Evolutionary conservation across 331 rosid genomes (phyloP).

Genomic region (Arachis monticola): DNA sequence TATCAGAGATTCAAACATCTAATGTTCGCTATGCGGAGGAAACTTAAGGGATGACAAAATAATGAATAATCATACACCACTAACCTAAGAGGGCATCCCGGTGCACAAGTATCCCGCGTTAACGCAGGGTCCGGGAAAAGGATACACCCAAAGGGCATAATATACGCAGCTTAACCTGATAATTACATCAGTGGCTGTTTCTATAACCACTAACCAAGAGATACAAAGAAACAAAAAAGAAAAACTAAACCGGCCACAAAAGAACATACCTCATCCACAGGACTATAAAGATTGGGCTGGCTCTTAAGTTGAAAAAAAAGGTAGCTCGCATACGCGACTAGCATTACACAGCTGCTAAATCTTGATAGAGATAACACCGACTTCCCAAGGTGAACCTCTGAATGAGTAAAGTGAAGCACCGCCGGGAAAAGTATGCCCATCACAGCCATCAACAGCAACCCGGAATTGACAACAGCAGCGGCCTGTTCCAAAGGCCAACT

Average conservation of each 20-base stretch:
- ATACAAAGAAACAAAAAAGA: not conserved
- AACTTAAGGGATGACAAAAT: not conserved
- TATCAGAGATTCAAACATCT: conserved; percentile 7
- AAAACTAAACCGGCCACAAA: not conserved
- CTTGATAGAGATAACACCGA: conserved; percentile 91
- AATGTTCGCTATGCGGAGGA: not conserved
- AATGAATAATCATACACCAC: conserved; percentile 1
- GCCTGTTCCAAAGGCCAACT: conserved; percentile 77
- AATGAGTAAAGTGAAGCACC: conserved; percentile 84
- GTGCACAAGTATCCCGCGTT: conserved; percentile 55
- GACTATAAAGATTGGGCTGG: conserved; percentile 58
- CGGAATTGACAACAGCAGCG: conserved; percentile 83
- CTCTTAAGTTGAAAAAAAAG: conserved; percentile 83
- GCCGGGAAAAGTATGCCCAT: conserved; percentile 96
- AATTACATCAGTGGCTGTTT: no score
- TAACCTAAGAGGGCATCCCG: no score
- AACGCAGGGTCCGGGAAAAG: no score
- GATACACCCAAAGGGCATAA: no score
- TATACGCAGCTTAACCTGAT: no score
- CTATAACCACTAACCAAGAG: not conserved
- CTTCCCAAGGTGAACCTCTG: conserved; percentile 82
- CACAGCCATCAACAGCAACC: conserved; percentile 95
- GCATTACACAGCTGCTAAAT: conserved; percentile 94
- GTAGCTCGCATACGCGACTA: conserved; percentile 87
- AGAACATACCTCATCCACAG: conserved; percentile 63